A percentile compares a stretch with the other conserved stretches of the same genome.
Conservation (phyloP, 768 basidiomycete genomes). For the Russula dissimulans region DNA sequence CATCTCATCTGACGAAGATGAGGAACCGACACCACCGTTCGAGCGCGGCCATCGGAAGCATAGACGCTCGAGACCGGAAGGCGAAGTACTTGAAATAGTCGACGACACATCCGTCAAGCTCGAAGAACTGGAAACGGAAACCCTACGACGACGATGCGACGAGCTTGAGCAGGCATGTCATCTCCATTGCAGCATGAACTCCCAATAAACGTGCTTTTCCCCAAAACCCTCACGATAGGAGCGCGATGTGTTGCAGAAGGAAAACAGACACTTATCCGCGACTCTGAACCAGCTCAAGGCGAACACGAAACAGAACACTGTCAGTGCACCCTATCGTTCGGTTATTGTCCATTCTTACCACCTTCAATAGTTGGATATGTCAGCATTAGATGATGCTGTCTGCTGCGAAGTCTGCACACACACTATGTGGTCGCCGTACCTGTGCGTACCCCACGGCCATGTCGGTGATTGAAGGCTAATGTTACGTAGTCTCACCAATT, state of each 20-base stretch:
- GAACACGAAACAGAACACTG: constrained; percentile 5
- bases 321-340: background rate
- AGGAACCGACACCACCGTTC: background rate
- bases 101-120: constrained; percentile 4
- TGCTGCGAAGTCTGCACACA: constrained; percentile 57
- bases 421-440: constrained; percentile 58
- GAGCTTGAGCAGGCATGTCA: constrained; percentile 9
- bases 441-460: constrained; percentile 33
- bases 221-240: background rate
- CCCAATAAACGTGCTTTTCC: background rate
- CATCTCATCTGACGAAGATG: constrained; percentile 16
- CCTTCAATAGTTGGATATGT: constrained; percentile 3
- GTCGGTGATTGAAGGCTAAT: background rate
- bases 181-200: too few species aligned
- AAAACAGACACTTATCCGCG: background rate
- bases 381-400: constrained; percentile 40
- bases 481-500: constrained; percentile 43
- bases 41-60: background rate
- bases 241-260: background rate
- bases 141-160: background rate
- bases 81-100: constrained; percentile 1
- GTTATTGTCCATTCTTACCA: background rate
- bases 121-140: constrained; percentile 4
- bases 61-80: background rate
- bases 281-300: constrained; percentile 8